phyloP scores from a whole-genome alignment of 345 rosid species.

The Linum usitatissimum region DNA sequence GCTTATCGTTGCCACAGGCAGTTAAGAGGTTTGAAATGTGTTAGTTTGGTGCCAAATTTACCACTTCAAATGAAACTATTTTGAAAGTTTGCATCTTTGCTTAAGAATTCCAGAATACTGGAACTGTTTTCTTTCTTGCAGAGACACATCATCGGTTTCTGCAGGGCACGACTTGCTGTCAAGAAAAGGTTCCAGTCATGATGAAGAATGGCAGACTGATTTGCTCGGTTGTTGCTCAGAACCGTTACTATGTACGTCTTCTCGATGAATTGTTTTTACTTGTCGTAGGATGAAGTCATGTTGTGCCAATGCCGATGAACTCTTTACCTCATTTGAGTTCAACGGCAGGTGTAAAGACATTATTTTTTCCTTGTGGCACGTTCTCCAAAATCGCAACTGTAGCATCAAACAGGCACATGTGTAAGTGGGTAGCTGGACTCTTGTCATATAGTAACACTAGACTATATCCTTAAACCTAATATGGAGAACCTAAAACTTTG shows the following conservation, averaged over 20 bases:
- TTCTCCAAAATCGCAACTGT: slow-evolving; percentile 78
- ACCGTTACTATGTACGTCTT: slow-evolving; percentile 73
- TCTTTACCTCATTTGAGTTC: neutral
- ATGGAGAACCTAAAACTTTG: slow-evolving; percentile 1
- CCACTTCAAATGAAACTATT: neutral
- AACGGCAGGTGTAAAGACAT: slow-evolving; percentile 64
- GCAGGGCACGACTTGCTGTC: slow-evolving; percentile 65
- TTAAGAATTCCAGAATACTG: slow-evolving; percentile 9
- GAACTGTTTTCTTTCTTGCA: slow-evolving; percentile 26
- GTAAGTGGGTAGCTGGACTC: slow-evolving; percentile 35
- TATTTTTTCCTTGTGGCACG: slow-evolving; percentile 85
- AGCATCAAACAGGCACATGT: slow-evolving; percentile 68
- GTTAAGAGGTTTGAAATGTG: too few species aligned
- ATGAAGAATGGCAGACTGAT: slow-evolving; percentile 89
- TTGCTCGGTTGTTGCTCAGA: slow-evolving; percentile 93
- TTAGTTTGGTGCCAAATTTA: too few species aligned
- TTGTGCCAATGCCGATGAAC: too few species aligned
- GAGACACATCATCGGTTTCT: slow-evolving; percentile 63
- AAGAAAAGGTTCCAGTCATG: slow-evolving; percentile 32
- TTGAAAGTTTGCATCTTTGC: neutral
- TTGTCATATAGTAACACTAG: neutral
- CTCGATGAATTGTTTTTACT: neutral
- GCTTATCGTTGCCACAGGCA: too few species aligned
- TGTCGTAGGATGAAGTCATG: too few species aligned
- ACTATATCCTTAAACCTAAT: slow-evolving; percentile 11